Evolutionary conservation across 768 basidiomycete species (phyloP), one percentile per base, ranked within the genome.

Genomic region (Russula sp.): DNA sequence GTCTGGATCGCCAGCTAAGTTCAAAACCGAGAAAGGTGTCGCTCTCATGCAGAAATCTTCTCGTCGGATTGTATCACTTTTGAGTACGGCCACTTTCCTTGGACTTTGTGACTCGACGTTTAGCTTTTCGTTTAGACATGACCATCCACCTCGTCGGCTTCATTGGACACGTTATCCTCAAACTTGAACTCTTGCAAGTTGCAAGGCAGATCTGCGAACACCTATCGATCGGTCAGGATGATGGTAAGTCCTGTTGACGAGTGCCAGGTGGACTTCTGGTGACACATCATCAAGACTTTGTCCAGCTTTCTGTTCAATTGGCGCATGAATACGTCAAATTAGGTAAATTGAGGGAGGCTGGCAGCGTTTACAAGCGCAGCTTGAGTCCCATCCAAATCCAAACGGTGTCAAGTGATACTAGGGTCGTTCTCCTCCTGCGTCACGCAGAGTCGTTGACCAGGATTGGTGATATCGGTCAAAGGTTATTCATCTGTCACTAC

Each of bases 271-370:
- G 18, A 34, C 42, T 49, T 10, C 2, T 63, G 38, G 18, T 36
- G 16, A 54, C 44, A 42, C 58, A 44, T 69, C 18, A n/a, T 36
- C 57, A 67, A 91, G 88, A 78, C 14, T 92, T 85, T 71, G 77
- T 90, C 22, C 73, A 74, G 1, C 76, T 83, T 1, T 94, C 89
- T 2, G 76, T 87, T 1, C 84, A 87, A 49, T 81, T 96, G 7
- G 94, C 89, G 0, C 80, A 85, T 61, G 92, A 94, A 72, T 94
- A 94, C 69, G 76, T 86, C 51, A 83, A 81, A 40, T 80, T 98
- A 1, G 94, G 95, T 3, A 91, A 89, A 72, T 74, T 77, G 2
- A 83, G 83, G 57, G 83, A 88, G 42, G 93, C 94, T 0, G 78
- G 76, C 0, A 71, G 76, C 2, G 80, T 96, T 22, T 90, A 92